A percentile compares a stretch with the other conserved stretches of the same genome.
Conservation (phyloP, 75 land plant genomes). For the Sequoia sempervirens region DNA sequence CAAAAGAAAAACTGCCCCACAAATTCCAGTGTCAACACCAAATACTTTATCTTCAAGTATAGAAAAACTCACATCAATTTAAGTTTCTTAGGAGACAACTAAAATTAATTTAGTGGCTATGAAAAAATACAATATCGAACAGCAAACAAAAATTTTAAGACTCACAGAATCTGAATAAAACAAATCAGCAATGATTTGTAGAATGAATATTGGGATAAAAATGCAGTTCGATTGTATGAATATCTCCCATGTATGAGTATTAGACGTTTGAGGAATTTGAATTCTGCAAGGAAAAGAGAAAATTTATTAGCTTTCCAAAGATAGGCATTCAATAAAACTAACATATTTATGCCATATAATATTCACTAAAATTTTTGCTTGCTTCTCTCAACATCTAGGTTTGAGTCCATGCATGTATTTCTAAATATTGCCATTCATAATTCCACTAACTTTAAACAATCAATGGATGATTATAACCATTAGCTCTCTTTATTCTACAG, state of each 20-base stretch:
- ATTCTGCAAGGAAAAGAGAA: slow-evolving; percentile 47
- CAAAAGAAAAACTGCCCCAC: slow-evolving; percentile 75
- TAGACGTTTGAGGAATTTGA: slow-evolving; percentile 85
- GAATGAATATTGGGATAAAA: slow-evolving; percentile 97
- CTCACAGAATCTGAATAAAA: slow-evolving; percentile 96
- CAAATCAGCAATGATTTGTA: slow-evolving; percentile 92
- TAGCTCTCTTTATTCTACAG: background rate
- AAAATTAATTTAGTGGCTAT: background rate
- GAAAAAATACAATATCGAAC: background rate
- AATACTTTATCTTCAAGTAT: background rate
- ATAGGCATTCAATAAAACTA: background rate
- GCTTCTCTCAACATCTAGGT: background rate
- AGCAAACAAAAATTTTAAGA: background rate
- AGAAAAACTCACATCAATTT: background rate
- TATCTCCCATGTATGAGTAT: slow-evolving; percentile 97
- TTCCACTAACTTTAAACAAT: background rate
- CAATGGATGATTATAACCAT: background rate
- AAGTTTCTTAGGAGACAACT: background rate
- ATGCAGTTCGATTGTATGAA: slow-evolving; percentile 96
- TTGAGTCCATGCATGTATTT: background rate
- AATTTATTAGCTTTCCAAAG: background rate
- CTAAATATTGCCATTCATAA: background rate
- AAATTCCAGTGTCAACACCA: background rate
- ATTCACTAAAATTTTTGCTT: background rate
- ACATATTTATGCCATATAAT: too few species aligned